A percentile compares a stretch with the other conserved stretches of the same genome.
Evolutionary conservation across 805 yeast species (phyloP).

Genomic region (Wickerhamomyces bovis): DNA sequence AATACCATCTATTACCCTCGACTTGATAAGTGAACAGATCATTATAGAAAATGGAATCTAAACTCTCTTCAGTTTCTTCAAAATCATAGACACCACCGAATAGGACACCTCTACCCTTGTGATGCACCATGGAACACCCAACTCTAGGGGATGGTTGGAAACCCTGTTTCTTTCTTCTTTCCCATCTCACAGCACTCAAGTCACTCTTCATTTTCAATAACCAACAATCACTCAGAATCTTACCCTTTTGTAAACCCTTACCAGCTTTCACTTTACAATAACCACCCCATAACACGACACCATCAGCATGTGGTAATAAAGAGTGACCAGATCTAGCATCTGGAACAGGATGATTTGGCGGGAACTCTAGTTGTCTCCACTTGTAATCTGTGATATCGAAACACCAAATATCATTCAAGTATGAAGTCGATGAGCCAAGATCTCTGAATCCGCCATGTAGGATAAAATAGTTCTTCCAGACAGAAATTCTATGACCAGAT

Average conservation of each 20-base stretch:
- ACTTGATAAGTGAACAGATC: slow-evolving; percentile 74
- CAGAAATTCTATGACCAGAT: slow-evolving; percentile 86
- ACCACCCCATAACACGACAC: slow-evolving; percentile 88
- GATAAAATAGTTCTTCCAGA: slow-evolving; percentile 86
- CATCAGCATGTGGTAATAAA: slow-evolving; percentile 70
- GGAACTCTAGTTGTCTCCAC: slow-evolving; percentile 87
- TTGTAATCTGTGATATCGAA: slow-evolving; percentile 85
- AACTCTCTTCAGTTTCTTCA: slow-evolving; percentile 90
- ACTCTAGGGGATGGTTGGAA: slow-evolving; percentile 89
- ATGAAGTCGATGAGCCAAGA: slow-evolving; percentile 76
- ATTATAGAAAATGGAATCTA: slow-evolving; percentile 81
- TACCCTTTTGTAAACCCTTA: slow-evolving; percentile 86
- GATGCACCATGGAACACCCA: slow-evolving; percentile 87
- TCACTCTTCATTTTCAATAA: slow-evolving; percentile 80
- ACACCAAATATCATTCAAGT: slow-evolving; percentile 83
- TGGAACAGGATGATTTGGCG: slow-evolving; percentile 73
- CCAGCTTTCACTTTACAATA: slow-evolving; percentile 88
- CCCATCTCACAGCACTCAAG: slow-evolving; percentile 70
- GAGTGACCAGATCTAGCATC: slow-evolving; percentile 95
- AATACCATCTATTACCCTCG: slow-evolving; percentile 86
- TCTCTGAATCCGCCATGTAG: slow-evolving; percentile 93
- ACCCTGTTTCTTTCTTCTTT: slow-evolving; percentile 83
- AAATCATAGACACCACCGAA: slow-evolving; percentile 96
- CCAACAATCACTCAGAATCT: slow-evolving; percentile 85
- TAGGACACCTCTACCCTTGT: slow-evolving; percentile 84